phyloP scores from a whole-genome alignment of 169 alveolate species.

The Theileria orientalis region DNA sequence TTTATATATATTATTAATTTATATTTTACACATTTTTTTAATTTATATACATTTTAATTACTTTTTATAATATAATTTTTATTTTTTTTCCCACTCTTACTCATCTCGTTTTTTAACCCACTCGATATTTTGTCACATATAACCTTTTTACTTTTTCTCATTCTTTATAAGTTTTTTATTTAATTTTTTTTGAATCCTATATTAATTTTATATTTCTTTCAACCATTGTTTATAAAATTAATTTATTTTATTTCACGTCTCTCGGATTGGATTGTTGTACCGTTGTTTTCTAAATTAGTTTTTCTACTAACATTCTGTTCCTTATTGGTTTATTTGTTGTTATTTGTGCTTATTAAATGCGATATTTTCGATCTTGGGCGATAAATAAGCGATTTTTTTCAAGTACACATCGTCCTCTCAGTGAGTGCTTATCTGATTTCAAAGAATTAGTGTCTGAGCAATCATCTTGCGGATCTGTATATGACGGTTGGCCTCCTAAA shows the following conservation, averaged over 20 bases:
- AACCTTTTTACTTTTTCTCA: neutral
- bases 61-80: neutral
- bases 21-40: no score
- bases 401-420: neutral
- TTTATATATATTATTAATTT: no score
- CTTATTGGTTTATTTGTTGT: no score
- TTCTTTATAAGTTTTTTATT: neutral
- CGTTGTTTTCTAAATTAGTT: neutral
- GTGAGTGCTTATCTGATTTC: neutral
- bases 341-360: no score
- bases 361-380: no score
- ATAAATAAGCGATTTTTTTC: no score
- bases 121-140: no score
- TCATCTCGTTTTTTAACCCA: neutral
- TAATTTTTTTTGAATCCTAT: neutral
- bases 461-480: slow-evolving; percentile 9
- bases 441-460: slow-evolving; percentile 41
- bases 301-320: neutral
- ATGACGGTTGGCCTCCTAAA: slow-evolving; percentile 65
- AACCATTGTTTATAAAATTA: no score
- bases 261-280: neutral
- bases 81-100: neutral
- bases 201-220: no score
- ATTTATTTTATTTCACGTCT: neutral
- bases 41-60: no score